Percentiles rank a stretch among this genome's conserved stretches.
Evolutionary conservation across 75 land plant species (phyloP).

Genomic region (Isoetes taiwanensis): DNA sequence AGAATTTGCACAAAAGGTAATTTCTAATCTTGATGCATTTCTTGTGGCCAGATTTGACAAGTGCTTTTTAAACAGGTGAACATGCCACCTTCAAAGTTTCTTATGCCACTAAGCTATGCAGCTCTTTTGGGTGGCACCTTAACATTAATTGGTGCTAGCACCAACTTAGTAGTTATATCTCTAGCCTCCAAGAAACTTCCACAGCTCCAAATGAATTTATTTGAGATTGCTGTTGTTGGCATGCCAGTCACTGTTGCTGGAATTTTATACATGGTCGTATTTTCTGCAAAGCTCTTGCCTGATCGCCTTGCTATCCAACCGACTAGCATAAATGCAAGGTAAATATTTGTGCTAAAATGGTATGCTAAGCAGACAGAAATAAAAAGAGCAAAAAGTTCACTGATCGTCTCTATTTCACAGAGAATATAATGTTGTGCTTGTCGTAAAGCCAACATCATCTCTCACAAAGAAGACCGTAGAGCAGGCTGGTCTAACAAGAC

Average conservation of each 20-base stretch:
- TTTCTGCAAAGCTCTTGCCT: slow-evolving; percentile 26
- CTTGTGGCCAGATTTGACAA: neutral
- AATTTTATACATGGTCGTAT: slow-evolving; percentile 20
- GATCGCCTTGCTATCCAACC: slow-evolving; percentile 15
- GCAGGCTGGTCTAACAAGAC: slow-evolving; percentile 14
- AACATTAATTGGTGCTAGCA: slow-evolving; percentile 33
- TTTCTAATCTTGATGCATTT: neutral
- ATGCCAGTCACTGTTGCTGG: slow-evolving; percentile 32
- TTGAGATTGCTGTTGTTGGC: slow-evolving; percentile 32
- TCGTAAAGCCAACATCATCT: slow-evolving; percentile 20
- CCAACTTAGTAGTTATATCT: slow-evolving; percentile 30
- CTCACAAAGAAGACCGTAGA: slow-evolving; percentile 23
- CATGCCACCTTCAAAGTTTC: slow-evolving; percentile 27
- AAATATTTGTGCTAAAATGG: neutral
- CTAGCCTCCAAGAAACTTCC: slow-evolving; percentile 31
- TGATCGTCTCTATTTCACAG: slow-evolving; percentile 11
- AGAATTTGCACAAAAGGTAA: slow-evolving; percentile 22
- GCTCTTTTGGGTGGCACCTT: slow-evolving; percentile 28
- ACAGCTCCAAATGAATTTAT: slow-evolving; percentile 25
- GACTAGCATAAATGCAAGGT: slow-evolving; percentile 25
- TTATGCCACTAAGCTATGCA: slow-evolving; percentile 31
- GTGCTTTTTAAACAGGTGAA: slow-evolving; percentile 11
- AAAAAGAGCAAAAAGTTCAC: neutral
- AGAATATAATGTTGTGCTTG: slow-evolving; percentile 25
- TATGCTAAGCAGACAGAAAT: neutral